Conservation (phyloP, 2,329 filamentous ascomycete species). For the Botryotinia globosa region DNA sequence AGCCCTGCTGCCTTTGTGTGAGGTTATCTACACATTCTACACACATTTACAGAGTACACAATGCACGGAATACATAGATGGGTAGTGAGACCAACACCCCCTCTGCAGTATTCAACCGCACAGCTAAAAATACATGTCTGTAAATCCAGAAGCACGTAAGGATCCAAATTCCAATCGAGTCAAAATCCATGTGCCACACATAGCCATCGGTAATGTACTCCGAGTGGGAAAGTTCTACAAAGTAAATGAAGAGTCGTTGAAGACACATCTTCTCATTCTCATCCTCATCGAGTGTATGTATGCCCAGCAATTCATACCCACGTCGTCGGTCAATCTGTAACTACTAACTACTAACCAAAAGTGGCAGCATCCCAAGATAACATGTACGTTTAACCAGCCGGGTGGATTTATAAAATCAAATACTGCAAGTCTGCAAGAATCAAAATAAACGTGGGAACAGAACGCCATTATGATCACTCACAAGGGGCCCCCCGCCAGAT, state of each 20-base stretch:
- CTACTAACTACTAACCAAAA: no score
- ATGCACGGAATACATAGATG: neutral
- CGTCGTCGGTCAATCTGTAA: neutral
- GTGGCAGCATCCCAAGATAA: neutral
- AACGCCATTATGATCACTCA: constrained; percentile 8
- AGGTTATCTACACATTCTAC: neutral
- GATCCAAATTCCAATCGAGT: no score
- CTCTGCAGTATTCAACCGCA: neutral
- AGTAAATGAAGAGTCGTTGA: no score
- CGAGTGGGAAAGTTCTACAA: neutral
- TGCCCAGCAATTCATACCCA: neutral
- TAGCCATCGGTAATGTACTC: neutral
- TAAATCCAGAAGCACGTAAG: no score
- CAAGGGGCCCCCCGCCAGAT: constrained; percentile 8
- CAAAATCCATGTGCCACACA: neutral
- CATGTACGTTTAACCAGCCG: neutral
- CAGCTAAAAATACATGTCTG: neutral
- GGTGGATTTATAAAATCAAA: neutral
- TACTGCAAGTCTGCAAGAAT: neutral
- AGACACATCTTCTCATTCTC: neutral
- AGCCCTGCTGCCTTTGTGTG: neutral
- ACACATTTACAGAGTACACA: neutral
- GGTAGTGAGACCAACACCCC: neutral
- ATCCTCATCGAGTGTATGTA: neutral
- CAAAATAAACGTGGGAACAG: neutral